A percentile compares a stretch with the other conserved stretches of the same genome.
phyloP scores from a whole-genome alignment of 768 basidiomycete species.

The Lentinula detonsa region DNA sequence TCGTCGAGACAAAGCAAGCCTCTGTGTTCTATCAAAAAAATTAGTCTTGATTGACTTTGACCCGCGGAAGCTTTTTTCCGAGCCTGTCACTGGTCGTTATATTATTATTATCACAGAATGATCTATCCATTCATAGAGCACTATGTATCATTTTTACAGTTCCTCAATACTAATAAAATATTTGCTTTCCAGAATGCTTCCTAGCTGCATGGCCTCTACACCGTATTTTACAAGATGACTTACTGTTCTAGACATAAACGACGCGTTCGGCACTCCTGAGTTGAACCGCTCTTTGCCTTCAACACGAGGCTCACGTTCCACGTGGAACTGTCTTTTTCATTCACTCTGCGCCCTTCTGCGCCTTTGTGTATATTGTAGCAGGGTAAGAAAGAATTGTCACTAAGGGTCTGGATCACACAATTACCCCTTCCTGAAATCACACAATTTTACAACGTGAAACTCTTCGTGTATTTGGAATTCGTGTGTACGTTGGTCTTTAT shows the following conservation, averaged over 20 bases:
- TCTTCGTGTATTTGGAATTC: background rate
- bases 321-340: background rate
- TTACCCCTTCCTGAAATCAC: background rate
- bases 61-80: background rate
- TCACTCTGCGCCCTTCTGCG: background rate
- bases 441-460: background rate
- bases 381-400: background rate
- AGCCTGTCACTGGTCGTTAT: background rate
- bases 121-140: too few relatives aligned
- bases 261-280: too few relatives aligned
- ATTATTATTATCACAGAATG: background rate
- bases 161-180: background rate
- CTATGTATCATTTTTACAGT: too few relatives aligned
- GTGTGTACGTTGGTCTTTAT: constrained; percentile 1
- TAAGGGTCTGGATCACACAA: background rate
- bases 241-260: background rate
- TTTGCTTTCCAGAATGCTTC: background rate
- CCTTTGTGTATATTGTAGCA: background rate
- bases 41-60: background rate
- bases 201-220: background rate
- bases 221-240: background rate
- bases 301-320: constrained; percentile 7
- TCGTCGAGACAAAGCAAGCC: background rate
- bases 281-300: constrained; percentile 11
- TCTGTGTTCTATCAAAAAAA: background rate